phyloP scores from a whole-genome alignment of 192 early-diverging fungal species.

The Podila epigama region DNA sequence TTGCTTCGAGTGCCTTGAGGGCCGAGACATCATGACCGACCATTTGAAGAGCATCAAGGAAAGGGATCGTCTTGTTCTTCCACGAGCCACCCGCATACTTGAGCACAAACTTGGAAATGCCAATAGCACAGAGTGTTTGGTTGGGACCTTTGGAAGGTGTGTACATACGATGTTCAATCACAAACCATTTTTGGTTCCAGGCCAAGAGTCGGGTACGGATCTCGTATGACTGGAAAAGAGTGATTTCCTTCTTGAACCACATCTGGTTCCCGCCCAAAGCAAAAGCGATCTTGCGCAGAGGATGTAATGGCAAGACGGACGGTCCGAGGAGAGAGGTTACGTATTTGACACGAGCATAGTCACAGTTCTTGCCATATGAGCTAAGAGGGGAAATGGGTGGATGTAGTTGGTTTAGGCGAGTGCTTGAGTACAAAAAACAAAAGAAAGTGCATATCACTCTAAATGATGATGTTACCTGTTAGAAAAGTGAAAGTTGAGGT shows the following conservation, averaged over 20 bases:
- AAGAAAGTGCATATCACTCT: too few species aligned
- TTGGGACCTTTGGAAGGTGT: neutral
- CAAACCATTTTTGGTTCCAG: conserved; percentile 54
- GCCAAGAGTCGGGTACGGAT: conserved; percentile 48
- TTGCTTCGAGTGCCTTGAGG: conserved; percentile 6
- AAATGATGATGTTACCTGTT: too few species aligned
- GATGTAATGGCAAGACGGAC: conserved; percentile 9
- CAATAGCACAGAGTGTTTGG: conserved; percentile 11
- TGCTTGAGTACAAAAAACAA: too few species aligned
- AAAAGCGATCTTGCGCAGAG: conserved; percentile 14
- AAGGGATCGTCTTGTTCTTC: conserved; percentile 22
- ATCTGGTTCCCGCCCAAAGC: conserved; percentile 46
- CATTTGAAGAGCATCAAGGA: conserved; percentile 20
- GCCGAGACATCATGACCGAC: conserved; percentile 6
- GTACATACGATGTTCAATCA: conserved; percentile 45
- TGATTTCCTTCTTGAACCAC: conserved; percentile 52
- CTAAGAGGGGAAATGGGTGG: conserved; percentile 1
- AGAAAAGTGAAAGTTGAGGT: conserved; percentile 46
- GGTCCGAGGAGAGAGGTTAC: conserved; percentile 15
- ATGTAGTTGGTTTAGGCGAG: neutral
- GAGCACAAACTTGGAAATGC: conserved; percentile 19
- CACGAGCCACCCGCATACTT: conserved; percentile 9
- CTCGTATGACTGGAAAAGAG: conserved; percentile 43
- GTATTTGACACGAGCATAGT: conserved; percentile 24
- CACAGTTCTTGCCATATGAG: conserved; percentile 47